Base-by-base conservation (phyloP, 139 green algal genomes). In the Spirogloea muscicola region DNA sequence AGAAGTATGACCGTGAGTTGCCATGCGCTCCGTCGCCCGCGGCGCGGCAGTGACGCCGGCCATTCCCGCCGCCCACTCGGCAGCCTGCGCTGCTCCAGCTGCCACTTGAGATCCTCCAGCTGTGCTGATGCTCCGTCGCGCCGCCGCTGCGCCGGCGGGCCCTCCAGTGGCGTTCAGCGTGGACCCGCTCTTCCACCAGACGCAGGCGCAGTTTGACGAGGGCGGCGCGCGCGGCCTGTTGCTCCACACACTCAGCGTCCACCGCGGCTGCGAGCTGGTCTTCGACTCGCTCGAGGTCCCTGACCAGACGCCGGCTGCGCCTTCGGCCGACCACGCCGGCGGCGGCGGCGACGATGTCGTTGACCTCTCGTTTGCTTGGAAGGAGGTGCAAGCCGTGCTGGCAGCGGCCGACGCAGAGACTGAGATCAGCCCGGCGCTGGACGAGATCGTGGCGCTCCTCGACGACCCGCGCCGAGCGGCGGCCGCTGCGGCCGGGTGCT, bases 181-280 rank as follows among this genome's bases (percentile, higher is more conserved):
- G 42, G 82, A 87, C 52, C 83, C 83, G 1, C 75, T 88, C 2
- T 96, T 96, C 81, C 87, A 95, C 52, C 87, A 90, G 49, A 96
- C 87, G 3, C 90, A 84, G 9, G 89, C 89, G 1, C 88, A 95
- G 78, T 96, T 96, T 83, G 91, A 96, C 69, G 88, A 92, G 73
- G 91, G 83, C 41, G 84, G 83, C 2, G 78, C 83, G 9, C 80
- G 70, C 74, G 90, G 90, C 5, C 82, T 95, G 48, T 83, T 95
- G 58, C 73, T 95, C 27, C 84, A 90, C 82, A 93, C 92, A 72
- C 80, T 95, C 31, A 76, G 60, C 36, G 86, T 91, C 37, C 84
- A 85, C 55, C 49, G 60, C 43, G 77, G 77, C 1, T 91, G 86
- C 69, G 74, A 92, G 51, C 76, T 94, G 25, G 72, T 92, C 21